These are phyloP conservation scores for Candida lessepsii DNA, from an alignment of 805 yeast genomes.

Conservation along the genomic window DNA sequence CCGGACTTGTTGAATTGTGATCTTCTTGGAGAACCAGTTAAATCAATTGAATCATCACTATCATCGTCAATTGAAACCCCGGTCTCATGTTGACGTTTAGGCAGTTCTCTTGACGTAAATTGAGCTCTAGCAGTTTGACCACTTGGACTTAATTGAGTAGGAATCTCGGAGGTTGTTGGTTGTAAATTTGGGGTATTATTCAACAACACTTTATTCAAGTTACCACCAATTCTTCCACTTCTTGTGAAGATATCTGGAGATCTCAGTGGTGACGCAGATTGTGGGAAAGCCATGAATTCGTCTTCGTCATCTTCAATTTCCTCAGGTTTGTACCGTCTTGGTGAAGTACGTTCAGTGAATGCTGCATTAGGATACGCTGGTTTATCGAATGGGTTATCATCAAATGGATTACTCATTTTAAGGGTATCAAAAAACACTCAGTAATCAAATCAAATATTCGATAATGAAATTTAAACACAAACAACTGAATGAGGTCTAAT, in stretches of 20 bases:
- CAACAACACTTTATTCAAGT: slow-evolving; percentile 19
- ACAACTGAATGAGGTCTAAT: not conserved
- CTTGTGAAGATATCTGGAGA: slow-evolving; percentile 46
- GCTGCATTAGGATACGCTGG: slow-evolving; percentile 40
- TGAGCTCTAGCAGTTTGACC: slow-evolving; percentile 59
- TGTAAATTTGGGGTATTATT: slow-evolving; percentile 28
- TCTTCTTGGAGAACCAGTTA: slow-evolving; percentile 38
- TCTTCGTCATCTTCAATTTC: slow-evolving; percentile 21
- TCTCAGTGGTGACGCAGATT: slow-evolving; percentile 18
- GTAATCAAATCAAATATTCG: not conserved
- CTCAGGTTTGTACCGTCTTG: slow-evolving; percentile 33
- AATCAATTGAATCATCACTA: slow-evolving; percentile 25
- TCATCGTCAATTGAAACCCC: slow-evolving; percentile 47
- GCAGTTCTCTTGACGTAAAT: slow-evolving; percentile 70
- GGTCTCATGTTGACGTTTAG: slow-evolving; percentile 52
- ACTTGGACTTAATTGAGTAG: slow-evolving; percentile 34
- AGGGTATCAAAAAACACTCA: slow-evolving; percentile 4
- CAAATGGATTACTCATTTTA: slow-evolving; percentile 33
- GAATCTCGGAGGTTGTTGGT: slow-evolving; percentile 20
- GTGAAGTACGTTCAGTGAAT: slow-evolving; percentile 38
- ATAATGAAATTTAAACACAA: not conserved
- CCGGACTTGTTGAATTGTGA: slow-evolving; percentile 20
- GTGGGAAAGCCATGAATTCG: slow-evolving; percentile 32
- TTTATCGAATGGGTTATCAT: slow-evolving; percentile 30
- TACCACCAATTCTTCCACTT: slow-evolving; percentile 24